Evolutionary conservation across 1,284 basidiomycete species (phyloP).

Genomic region (Microbotryum lychnidis-dioicae): DNA sequence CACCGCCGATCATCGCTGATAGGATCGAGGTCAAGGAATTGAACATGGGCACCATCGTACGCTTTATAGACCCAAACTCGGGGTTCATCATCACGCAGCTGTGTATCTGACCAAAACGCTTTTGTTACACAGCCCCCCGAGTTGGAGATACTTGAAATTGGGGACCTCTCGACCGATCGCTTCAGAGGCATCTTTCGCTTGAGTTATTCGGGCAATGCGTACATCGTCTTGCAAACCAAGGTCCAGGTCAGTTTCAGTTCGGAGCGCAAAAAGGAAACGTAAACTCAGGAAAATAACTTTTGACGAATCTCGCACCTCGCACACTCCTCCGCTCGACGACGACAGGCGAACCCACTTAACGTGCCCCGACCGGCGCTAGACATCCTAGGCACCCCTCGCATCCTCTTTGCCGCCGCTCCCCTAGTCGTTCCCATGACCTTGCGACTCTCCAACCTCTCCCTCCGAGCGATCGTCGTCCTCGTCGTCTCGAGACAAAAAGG

Average conservation of each 20-base stretch:
- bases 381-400: constrained; percentile 61
- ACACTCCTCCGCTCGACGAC: constrained; percentile 10
- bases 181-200: constrained; percentile 96
- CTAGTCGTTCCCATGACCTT: constrained; percentile 97
- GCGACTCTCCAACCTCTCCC: constrained; percentile 84
- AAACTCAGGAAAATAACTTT: too few relatives aligned
- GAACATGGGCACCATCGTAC: constrained; percentile 92
- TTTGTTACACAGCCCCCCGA: constrained; percentile 67
- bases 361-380: constrained; percentile 64
- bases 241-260: constrained; percentile 60
- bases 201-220: constrained; percentile 91
- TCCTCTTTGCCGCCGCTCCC: constrained; percentile 84
- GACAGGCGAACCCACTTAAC: constrained; percentile 86
- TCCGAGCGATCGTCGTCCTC: constrained; percentile 92
- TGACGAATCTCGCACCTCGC: background rate
- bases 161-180: constrained; percentile 84
- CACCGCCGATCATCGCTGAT: constrained; percentile 95
- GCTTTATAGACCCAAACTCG: constrained; percentile 31
- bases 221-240: constrained; percentile 90
- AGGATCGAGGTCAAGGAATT: constrained; percentile 94
- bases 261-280: too few relatives aligned
- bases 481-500: constrained; percentile 96
- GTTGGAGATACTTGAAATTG: constrained; percentile 93
- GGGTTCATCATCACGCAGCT: too few relatives aligned
- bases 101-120: too few relatives aligned